Evolutionary conservation across 2,329 filamentous ascomycete species (phyloP), one percentile per base, ranked within the genome.

Genomic region (Fusarium abutilonis): DNA sequence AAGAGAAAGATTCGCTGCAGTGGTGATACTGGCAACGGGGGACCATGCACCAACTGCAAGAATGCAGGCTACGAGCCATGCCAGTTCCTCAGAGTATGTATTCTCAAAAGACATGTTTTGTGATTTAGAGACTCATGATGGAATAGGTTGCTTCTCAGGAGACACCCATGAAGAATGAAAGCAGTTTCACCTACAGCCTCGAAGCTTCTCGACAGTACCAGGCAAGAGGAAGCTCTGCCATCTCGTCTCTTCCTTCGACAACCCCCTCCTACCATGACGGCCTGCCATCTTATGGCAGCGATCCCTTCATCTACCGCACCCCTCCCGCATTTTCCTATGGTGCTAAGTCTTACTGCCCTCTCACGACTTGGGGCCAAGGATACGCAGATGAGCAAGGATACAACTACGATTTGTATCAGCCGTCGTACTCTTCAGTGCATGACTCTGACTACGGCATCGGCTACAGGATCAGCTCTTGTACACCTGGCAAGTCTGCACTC

Each of bases 1-100:
- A 93, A 94, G 78, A 86, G 94, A 56, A 98, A 98, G 81, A 98
- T 98, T 70, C 89, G 92, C 68, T 98, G 94, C 79, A 96, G 91
- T 71, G 94, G 94, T 39, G 92, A 97, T 73, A 82, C 84, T 31
- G 90, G 90, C 29, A 86, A 89, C 70, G 90, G 89, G n/a, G 78
- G 81, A 35, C 87, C 89, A n/a, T 98, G 94, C 76, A 81, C 84
- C 10, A 96, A 93, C 75, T 98, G 94, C 80, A 89, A 87, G 70
- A 86, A 82, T 60, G 89, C 93, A 48, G 89, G 90, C 11, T 79
- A 84, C 23, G 85, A 88, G 19, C 79, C 83, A 6, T 97, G 94
- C 73, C 85, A 89, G 54, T 97, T 96, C 72, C 80, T 96, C 63
- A 85, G 94, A 76, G 94, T 96, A 82, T 72, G 77, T 70, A 15